Conservation (phyloP, 139 green algal genomes). For the Chlorella sp. region DNA sequence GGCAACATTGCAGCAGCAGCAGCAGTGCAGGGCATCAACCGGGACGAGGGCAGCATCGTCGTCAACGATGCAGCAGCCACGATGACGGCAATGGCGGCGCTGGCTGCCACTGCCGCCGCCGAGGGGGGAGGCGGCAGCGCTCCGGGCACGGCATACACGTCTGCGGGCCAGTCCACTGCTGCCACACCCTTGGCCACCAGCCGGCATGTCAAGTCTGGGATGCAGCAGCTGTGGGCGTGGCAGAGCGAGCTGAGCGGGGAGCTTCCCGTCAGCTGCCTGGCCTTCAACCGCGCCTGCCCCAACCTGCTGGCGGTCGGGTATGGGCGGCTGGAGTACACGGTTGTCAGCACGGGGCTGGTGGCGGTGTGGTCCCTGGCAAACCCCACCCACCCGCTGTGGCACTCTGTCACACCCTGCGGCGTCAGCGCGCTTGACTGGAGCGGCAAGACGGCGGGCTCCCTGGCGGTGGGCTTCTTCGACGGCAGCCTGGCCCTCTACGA, state of each 20-base stretch:
- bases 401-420: constrained; percentile 63
- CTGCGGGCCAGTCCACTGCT: too few species aligned
- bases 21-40: too few species aligned
- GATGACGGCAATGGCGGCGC: background rate
- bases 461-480: constrained; percentile 78
- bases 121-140: too few species aligned
- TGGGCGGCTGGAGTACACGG: constrained; percentile 61
- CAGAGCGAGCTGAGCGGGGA: constrained; percentile 14
- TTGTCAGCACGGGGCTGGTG: constrained; percentile 58
- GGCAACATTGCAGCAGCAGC: too few species aligned
- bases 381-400: constrained; percentile 78
- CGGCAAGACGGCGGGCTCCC: constrained; percentile 53
- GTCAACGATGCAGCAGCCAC: too few species aligned
- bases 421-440: constrained; percentile 83
- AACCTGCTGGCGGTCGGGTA: constrained; percentile 87
- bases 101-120: background rate
- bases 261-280: constrained; percentile 33
- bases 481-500: constrained; percentile 79
- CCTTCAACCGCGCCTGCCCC: constrained; percentile 69
- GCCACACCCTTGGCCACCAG: background rate
- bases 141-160: too few species aligned
- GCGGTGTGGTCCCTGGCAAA: constrained; percentile 89
- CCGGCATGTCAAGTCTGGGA: background rate
- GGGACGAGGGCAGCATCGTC: too few species aligned
- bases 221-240: constrained; percentile 24